phyloP scores from a whole-genome alignment of 2,329 filamentous ascomycete species.

The Exutisphaerella laricina region DNA sequence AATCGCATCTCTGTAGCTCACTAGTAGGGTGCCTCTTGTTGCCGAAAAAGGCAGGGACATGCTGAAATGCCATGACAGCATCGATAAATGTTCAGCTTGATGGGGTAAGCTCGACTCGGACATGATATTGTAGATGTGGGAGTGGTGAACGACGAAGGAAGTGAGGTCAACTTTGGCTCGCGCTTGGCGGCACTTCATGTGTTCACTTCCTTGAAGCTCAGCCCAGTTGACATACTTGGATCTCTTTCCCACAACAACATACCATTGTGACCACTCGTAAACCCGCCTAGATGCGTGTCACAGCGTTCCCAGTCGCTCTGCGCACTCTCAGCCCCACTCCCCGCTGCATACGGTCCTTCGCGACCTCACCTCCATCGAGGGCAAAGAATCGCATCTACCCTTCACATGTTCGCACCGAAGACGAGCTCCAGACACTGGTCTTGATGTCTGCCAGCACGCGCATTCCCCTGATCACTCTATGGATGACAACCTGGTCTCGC shows the following conservation, averaged over 20 bases:
- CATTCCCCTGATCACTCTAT: conserved; percentile 45
- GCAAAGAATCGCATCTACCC: conserved; percentile 35
- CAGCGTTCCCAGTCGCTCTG: not conserved
- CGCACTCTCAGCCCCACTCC: not conserved
- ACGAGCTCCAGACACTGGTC: conserved; percentile 45
- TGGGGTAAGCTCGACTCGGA: too few species aligned
- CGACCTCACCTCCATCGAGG: not conserved
- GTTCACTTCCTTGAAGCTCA: too few species aligned
- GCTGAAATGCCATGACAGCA: too few species aligned
- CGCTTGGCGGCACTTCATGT: too few species aligned
- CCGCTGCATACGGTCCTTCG: conserved; percentile 1
- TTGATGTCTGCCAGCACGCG: conserved; percentile 43
- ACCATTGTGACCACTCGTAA: not conserved
- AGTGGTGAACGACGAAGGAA: too few species aligned
- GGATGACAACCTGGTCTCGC: conserved; percentile 46
- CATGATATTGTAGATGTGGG: too few species aligned
- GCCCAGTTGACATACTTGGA: too few species aligned
- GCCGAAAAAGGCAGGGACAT: too few species aligned
- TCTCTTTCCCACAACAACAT: not conserved
- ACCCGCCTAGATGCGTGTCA: not conserved
- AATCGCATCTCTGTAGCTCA: too few species aligned
- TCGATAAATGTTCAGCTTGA: too few species aligned
- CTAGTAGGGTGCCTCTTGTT: too few species aligned
- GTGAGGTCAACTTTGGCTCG: too few species aligned
- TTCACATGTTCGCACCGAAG: conserved; percentile 40